Conservation (phyloP, 192 early-diverging fungal species). For the Podila clonocystis region DNA sequence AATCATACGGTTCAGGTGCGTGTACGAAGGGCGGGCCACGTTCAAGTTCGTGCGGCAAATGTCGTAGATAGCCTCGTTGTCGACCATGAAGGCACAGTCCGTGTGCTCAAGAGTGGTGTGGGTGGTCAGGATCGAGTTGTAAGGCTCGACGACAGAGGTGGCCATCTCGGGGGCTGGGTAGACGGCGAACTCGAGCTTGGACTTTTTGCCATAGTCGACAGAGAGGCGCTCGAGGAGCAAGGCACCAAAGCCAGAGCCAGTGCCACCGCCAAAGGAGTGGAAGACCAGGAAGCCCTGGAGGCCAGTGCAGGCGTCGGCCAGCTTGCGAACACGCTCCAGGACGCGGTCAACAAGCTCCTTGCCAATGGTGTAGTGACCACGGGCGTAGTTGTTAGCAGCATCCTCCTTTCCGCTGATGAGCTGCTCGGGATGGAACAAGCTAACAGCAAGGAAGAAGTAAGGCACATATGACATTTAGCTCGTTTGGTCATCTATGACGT, state of each 20-base stretch:
- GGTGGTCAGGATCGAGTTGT: constrained; percentile 99
- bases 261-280: constrained; percentile 99
- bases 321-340: constrained; percentile 96
- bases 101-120: constrained; percentile 99
- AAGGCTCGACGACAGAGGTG: constrained; percentile 97
- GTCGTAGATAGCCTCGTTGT: constrained; percentile 99
- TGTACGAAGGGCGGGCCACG: constrained; percentile 96
- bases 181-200: constrained; percentile 99
- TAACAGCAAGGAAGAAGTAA: neutral
- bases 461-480: neutral
- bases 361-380: constrained; percentile 99
- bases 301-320: constrained; percentile 97
- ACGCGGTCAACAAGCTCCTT: constrained; percentile 98
- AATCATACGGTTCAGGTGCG: constrained; percentile 97
- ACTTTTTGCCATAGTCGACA: constrained; percentile 99
- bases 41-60: constrained; percentile 99
- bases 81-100: constrained; percentile 99
- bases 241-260: constrained; percentile 98
- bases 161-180: constrained; percentile 99
- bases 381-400: constrained; percentile 99
- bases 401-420: constrained; percentile 99
- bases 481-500: neutral
- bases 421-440: constrained; percentile 84
- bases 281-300: constrained; percentile 99
- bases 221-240: constrained; percentile 98